phyloP scores from a whole-genome alignment of 257 asterid genomes.

The Solanum tarijense region DNA sequence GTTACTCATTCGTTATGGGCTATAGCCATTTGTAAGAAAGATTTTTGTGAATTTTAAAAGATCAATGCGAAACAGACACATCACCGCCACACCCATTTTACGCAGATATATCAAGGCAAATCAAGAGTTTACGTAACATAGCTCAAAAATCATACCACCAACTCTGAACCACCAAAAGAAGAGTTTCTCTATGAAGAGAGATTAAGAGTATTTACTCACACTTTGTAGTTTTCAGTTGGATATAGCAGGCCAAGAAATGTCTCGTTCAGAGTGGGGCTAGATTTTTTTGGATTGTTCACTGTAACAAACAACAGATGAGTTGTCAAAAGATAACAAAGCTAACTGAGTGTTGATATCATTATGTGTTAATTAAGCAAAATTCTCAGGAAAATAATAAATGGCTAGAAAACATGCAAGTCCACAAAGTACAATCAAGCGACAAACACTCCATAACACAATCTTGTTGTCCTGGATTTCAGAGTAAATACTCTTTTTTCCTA shows the following conservation, averaged over 20 bases:
- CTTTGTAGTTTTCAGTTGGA: slow-evolving; percentile 98
- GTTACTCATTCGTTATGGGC: background rate
- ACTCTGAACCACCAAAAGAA: background rate
- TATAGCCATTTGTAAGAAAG: background rate
- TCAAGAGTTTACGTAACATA: background rate
- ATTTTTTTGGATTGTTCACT: slow-evolving; percentile 97
- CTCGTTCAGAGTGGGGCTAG: slow-evolving; percentile 82
- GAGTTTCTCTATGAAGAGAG: background rate
- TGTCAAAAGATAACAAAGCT: background rate
- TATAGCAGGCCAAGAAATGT: slow-evolving; percentile 94
- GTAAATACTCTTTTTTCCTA: background rate
- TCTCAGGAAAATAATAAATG: background rate
- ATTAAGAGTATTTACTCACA: slow-evolving; percentile 40
- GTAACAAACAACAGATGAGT: slow-evolving; percentile 12
- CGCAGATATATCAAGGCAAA: background rate
- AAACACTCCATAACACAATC: background rate
- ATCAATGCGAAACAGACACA: background rate
- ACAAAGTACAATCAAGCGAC: background rate
- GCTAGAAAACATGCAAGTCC: background rate
- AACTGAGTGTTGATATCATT: background rate
- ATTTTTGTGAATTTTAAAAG: background rate
- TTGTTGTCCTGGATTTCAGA: background rate
- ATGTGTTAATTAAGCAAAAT: background rate
- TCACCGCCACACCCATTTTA: background rate
- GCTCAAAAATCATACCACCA: background rate